These are phyloP conservation scores for Cucumis sativus DNA, from an alignment of 306 rosid species.

Conservation along the genomic window Cucumber_9930_V3 NC_026661.2:2437001-2437500, in stretches of 20 bases:
- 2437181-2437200: background rate
- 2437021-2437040: constrained; percentile 11
- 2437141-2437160: background rate
- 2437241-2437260: background rate
- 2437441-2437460: constrained; percentile 88
- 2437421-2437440: constrained; percentile 78
- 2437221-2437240: background rate
- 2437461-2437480: background rate
- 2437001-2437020: background rate
- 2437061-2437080: constrained; percentile 22
- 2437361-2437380: constrained; percentile 57
- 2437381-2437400: constrained; percentile 57
- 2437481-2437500: background rate
- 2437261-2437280: constrained; percentile 10
- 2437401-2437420: constrained; percentile 65
- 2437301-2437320: background rate
- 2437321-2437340: constrained; percentile 21
- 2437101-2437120: constrained; percentile 39
- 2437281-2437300: background rate
- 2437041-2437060: background rate
- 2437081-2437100: constrained; percentile 14
- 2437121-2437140: constrained; percentile 62
- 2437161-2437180: background rate
- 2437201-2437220: background rate
- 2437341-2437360: constrained; percentile 59